Evolutionary conservation across 257 asterid species (phyloP), one percentile per base, ranked within the genome.

Genomic region (Gentiana macrophylla): DNA sequence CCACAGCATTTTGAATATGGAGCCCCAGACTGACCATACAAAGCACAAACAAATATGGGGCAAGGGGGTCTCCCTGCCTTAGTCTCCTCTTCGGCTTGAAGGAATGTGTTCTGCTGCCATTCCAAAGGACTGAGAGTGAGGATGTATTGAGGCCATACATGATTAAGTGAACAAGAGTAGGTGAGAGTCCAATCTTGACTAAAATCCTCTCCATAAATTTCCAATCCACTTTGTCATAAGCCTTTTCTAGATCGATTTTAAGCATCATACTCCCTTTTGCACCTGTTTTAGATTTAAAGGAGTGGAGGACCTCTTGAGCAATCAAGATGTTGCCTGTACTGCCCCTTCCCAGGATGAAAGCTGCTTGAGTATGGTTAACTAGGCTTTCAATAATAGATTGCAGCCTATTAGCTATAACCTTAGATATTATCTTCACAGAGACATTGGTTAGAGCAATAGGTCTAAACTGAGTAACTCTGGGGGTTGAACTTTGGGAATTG

Each of bases 321-420:
- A 54, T 50, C 38, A 62, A 68, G 65, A 72, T 56, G 59, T 41
- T 59, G 70, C n/a, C n/a, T n/a, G n/a, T n/a, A n/a, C n/a, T n/a
- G n/a, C n/a, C n/a, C n/a, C n/a, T n/a, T n/a, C n/a, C n/a, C n/a
- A n/a, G n/a, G n/a, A n/a, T n/a, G n/a, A n/a, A n/a, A n/a, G n/a
- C n/a, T n/a, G n/a, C n/a, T n/a, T n/a, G n/a, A n/a, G n/a, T n/a
- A n/a, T n/a, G n/a, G n/a, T n/a, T n/a, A n/a, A n/a, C n/a, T n/a
- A n/a, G n/a, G n/a, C n/a, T n/a, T n/a, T n/a, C n/a, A n/a, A n/a
- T n/a, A n/a, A n/a, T n/a, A n/a, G n/a, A n/a, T n/a, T n/a, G n/a
- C n/a, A n/a, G n/a, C n/a, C n/a, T n/a, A n/a, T n/a, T n/a, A n/a
- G n/a, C n/a, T n/a, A n/a, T n/a, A n/a, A n/a, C n/a, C n/a, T n/a